Evolutionary conservation across 305 asterid genomes (phyloP), one percentile per base, ranked within the genome.

Genomic region (Fraxinus nigra): DNA sequence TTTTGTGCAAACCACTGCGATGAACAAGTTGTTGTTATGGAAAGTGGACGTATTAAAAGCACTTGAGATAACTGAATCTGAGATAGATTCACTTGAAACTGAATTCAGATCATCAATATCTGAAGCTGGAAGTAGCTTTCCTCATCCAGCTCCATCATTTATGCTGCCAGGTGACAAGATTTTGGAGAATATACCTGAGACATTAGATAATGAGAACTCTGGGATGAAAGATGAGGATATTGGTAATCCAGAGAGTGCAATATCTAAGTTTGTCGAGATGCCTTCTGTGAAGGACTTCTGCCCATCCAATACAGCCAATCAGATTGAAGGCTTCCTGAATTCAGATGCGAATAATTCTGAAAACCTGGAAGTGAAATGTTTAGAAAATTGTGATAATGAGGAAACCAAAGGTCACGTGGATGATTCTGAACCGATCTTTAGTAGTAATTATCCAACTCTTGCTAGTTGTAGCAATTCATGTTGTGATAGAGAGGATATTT

Each of bases 201-300:
- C 82, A 26, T 38, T 13, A 73, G 88, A 85, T 59, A 87, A 82
- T 56, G 80, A 70, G 82, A 75, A 67, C 73, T 84, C n/a, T 79
- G 81, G 81, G 20, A 81, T 77, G 63, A 91, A 91, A 83, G 89
- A 85, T 85, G 91, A 83, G 76, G 90, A 89, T 81, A 83, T 90
- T 83, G 90, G 91, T 85, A 90, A 92, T 87, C 95, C 92, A 32
- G 90, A 93, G 82, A 89, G 93, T 78, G 90, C 92, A 54, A 85
- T 92, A 32, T 88, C 92, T 24, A 87, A 90, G 83, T 89, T 87
- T 81, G 81, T 83, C 72, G 91, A 90, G 81, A 75, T 56, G 75
- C 86, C 87, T 34, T 78, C 87, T 83, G 83, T 84, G 59, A 88
- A 87, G 82, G 90, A 72, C 78, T 78, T 26, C 40, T 74, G 82